phyloP scores from a whole-genome alignment of 2,329 filamentous ascomycete species.

The Penicillium thymicola region DNA sequence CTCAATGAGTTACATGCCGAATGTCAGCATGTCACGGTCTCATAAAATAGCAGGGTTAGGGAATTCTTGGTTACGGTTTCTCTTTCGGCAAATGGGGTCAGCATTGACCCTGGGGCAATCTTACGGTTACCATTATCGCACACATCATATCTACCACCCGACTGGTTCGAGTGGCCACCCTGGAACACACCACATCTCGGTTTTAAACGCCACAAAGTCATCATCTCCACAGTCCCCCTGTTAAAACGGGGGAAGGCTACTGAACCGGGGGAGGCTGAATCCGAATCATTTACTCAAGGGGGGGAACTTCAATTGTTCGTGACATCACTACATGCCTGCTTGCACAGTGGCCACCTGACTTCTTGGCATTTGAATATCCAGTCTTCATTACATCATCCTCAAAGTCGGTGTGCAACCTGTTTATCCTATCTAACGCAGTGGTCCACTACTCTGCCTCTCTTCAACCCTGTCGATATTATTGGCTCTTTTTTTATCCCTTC shows the following conservation, averaged over 20 bases:
- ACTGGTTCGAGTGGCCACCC: conserved; percentile 20
- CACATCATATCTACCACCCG: conserved; percentile 16
- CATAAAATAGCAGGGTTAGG: background rate
- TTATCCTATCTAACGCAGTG: conserved; percentile 3
- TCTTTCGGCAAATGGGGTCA: background rate
- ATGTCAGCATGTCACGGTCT: conserved; percentile 3
- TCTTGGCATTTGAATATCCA: conserved; percentile 19
- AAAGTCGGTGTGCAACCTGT: conserved; percentile 14
- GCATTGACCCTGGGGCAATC: conserved; percentile 1
- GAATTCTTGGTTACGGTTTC: background rate
- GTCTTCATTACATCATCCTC: conserved; percentile 13
- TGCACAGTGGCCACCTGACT: conserved; percentile 22
- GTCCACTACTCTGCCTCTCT: conserved; percentile 8
- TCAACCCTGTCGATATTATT: conserved; percentile 17
- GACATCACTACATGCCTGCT: conserved; percentile 32
- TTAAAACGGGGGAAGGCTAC: conserved; percentile 6
- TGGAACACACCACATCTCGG: conserved; percentile 1
- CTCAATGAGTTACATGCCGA: background rate
- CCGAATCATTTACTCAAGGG: conserved; percentile 18
- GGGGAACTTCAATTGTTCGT: conserved; percentile 17
- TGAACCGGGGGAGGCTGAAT: conserved; percentile 7
- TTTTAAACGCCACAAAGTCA: conserved; percentile 14
- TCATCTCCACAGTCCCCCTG: conserved; percentile 11
- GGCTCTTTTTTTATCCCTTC: conserved; percentile 10
- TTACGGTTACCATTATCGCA: conserved; percentile 14